phyloP scores from a whole-genome alignment of 305 asterid genomes.

The Fraxinus sp. region DNA sequence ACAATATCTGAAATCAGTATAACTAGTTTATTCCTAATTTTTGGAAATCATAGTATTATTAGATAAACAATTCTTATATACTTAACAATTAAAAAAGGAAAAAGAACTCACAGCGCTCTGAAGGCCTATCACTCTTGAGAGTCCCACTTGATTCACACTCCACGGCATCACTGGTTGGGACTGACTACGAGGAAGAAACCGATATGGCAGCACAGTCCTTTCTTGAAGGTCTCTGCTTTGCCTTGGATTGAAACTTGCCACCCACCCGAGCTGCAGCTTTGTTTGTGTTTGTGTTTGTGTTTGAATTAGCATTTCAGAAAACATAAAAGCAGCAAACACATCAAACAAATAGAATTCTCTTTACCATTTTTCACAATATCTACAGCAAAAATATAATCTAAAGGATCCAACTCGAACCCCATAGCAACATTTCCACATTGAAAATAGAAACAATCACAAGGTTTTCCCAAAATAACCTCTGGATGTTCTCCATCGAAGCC shows the following conservation, averaged over 20 bases:
- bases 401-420: too few relatives aligned
- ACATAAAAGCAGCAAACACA: too few relatives aligned
- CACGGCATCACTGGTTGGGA: conserved; percentile 28
- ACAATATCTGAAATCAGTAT: neutral
- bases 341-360: too few relatives aligned
- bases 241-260: conserved; percentile 67
- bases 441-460: too few relatives aligned
- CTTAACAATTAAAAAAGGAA: neutral
- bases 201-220: conserved; percentile 34
- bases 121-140: conserved; percentile 25
- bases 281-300: too few relatives aligned
- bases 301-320: too few relatives aligned
- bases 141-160: conserved; percentile 26
- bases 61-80: neutral
- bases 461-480: conserved; percentile 13
- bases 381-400: too few relatives aligned
- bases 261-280: conserved; percentile 46
- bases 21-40: neutral
- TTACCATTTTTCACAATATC: too few relatives aligned
- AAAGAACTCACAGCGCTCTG: conserved; percentile 40
- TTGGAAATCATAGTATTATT: neutral
- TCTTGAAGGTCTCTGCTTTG: conserved; percentile 39
- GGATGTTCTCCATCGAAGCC: conserved; percentile 27
- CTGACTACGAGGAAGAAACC: conserved; percentile 34
- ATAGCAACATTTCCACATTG: neutral